phyloP scores from a whole-genome alignment of 441 rosid species.

The Bocquillonia castaneifolia region DNA sequence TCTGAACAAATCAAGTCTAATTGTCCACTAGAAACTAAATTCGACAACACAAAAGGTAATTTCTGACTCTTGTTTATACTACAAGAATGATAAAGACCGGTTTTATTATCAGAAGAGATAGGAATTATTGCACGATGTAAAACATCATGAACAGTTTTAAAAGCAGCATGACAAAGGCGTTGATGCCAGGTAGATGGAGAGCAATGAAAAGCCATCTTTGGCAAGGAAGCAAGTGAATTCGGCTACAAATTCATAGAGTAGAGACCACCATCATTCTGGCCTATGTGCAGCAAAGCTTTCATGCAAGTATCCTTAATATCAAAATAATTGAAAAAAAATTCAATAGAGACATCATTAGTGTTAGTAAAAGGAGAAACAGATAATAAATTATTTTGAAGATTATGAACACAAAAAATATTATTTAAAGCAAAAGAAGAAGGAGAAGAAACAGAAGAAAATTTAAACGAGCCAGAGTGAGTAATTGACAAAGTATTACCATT shows the following conservation, averaged over 20 bases:
- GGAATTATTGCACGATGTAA: not conserved
- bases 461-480: no score
- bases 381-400: no score
- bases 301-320: no score
- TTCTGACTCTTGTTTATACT: not conserved
- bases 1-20: not conserved
- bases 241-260: not conserved
- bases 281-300: not conserved
- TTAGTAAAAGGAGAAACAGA: no score
- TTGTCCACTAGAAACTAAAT: not conserved
- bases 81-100: not conserved
- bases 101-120: no score
- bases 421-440: no score
- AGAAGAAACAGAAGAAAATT: no score
- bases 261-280: not conserved
- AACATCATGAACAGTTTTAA: not conserved
- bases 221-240: no score
- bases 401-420: no score
- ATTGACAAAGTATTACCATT: no score
- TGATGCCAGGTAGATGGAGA: not conserved
- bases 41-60: not conserved
- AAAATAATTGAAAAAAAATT: no score
- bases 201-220: not conserved
- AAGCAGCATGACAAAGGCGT: not conserved
- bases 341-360: no score